A percentile compares a stretch with the other conserved stretches of the same genome.
These are phyloP conservation scores for Nicotiana undulata DNA, from an alignment of 257 asterid species.

Conservation along the genomic window DNA sequence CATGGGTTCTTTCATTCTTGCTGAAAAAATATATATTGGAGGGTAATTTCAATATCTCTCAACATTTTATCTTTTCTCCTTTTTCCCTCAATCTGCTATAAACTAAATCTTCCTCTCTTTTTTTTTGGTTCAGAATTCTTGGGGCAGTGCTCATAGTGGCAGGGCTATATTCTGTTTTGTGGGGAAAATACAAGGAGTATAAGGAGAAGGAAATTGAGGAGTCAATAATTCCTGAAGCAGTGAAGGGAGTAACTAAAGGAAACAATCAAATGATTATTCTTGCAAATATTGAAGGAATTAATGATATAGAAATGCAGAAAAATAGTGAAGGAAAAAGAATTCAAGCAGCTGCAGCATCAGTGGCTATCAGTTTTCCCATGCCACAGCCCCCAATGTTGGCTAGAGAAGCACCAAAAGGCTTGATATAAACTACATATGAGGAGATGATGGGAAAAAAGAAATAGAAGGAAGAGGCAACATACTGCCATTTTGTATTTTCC, in stretches of 20 bases:
- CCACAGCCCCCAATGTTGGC: conserved; percentile 57
- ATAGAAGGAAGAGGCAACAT: conserved; percentile 7
- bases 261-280: conserved; percentile 7
- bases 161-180: conserved; percentile 46
- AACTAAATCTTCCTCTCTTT: neutral
- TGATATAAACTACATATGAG: conserved; percentile 4
- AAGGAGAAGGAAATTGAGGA: conserved; percentile 33
- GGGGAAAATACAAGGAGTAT: conserved; percentile 58
- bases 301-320: conserved; percentile 23
- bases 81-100: neutral
- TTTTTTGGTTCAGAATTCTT: conserved; percentile 20
- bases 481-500: too few relatives aligned
- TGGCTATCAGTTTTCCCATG: conserved; percentile 42
- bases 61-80: neutral
- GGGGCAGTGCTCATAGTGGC: conserved; percentile 48
- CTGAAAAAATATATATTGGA: conserved; percentile 73
- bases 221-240: conserved; percentile 26
- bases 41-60: conserved; percentile 37
- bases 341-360: conserved; percentile 18
- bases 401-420: conserved; percentile 40
- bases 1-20: conserved; percentile 84
- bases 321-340: neutral
- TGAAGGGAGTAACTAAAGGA: conserved; percentile 21
- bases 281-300: conserved; percentile 53
- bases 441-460: neutral